Conservation (phyloP, 768 basidiomycete species). For the Tephrocybe rancida region DNA sequence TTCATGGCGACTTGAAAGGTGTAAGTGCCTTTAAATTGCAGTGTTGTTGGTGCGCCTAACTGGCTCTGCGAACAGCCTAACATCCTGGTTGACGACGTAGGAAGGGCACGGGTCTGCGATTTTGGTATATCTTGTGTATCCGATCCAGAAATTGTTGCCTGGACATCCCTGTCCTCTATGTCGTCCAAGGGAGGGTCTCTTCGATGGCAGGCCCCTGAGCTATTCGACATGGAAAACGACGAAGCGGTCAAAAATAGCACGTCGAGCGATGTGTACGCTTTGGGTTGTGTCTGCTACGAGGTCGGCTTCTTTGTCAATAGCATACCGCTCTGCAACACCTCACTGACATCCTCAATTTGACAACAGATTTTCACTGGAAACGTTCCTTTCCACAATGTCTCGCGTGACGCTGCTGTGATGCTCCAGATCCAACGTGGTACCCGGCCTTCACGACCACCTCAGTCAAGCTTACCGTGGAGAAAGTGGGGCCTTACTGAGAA, state of each 20-base stretch:
- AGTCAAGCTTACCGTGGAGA: neutral
- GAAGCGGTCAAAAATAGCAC: neutral
- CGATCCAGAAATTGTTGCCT: neutral
- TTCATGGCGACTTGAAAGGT: conserved; percentile 1
- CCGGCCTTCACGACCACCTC: neutral
- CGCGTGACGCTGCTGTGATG: neutral
- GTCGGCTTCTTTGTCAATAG: neutral
- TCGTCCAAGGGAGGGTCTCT: neutral
- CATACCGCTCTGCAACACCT: no score
- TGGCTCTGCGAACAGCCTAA: neutral
- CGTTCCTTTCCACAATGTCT: neutral
- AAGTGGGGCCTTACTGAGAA: neutral
- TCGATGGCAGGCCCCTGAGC: conserved; percentile 4
- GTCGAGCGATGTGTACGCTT: neutral
- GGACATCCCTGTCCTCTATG: neutral
- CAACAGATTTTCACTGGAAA: conserved; percentile 1
- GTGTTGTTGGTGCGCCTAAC: no score
- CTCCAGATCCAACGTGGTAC: neutral
- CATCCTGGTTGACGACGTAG: neutral
- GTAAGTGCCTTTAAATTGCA: neutral
- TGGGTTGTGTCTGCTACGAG: conserved; percentile 1
- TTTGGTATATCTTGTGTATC: conserved; percentile 1
- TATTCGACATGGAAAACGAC: neutral
- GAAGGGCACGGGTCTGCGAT: neutral
- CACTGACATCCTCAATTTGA: neutral